Percentiles rank a stretch among this genome's conserved stretches.
These are phyloP conservation scores for Seiridium unicorne DNA, from an alignment of 2,329 filamentous ascomycete species.

Conservation along the genomic window DNA sequence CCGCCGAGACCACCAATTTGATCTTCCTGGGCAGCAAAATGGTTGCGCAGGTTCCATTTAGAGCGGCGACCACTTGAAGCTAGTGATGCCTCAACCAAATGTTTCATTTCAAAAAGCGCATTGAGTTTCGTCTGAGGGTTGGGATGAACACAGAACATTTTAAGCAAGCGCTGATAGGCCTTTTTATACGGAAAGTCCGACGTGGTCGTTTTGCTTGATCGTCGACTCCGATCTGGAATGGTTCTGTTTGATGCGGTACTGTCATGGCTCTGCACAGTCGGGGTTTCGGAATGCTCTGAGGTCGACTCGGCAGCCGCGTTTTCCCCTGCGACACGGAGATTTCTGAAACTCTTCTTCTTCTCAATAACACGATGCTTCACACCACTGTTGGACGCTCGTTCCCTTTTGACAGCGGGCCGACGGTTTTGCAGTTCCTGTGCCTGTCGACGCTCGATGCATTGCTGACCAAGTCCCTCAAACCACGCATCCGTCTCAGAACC, in stretches of 20 bases:
- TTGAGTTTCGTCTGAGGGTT: constrained; percentile 86
- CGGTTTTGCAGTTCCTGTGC: constrained; percentile 48
- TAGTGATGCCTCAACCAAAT: constrained; percentile 75
- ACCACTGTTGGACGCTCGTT: constrained; percentile 41
- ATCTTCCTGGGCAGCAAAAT: constrained; percentile 33
- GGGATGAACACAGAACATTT: constrained; percentile 84
- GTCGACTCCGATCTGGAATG: constrained; percentile 26
- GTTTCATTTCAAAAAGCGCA: constrained; percentile 78
- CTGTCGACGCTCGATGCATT: constrained; percentile 63
- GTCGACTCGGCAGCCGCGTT: constrained; percentile 27
- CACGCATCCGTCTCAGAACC: constrained; percentile 93
- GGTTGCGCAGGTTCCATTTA: constrained; percentile 34
- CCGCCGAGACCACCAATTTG: constrained; percentile 23
- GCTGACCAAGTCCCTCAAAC: constrained; percentile 69
- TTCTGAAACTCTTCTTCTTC: constrained; percentile 68
- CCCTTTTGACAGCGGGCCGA: constrained; percentile 37
- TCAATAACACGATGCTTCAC: constrained; percentile 53
- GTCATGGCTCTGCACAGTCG: constrained; percentile 38
- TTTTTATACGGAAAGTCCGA: constrained; percentile 75
- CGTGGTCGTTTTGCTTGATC: constrained; percentile 30
- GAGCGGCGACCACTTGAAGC: constrained; percentile 49
- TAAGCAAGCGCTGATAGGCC: constrained; percentile 76
- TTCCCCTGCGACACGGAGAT: constrained; percentile 54
- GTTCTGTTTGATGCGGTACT: constrained; percentile 39
- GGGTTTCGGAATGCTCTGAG: constrained; percentile 36